phyloP scores from a whole-genome alignment of 129 eudicot genomes.

The Saposhnikovia divaricata region DNA sequence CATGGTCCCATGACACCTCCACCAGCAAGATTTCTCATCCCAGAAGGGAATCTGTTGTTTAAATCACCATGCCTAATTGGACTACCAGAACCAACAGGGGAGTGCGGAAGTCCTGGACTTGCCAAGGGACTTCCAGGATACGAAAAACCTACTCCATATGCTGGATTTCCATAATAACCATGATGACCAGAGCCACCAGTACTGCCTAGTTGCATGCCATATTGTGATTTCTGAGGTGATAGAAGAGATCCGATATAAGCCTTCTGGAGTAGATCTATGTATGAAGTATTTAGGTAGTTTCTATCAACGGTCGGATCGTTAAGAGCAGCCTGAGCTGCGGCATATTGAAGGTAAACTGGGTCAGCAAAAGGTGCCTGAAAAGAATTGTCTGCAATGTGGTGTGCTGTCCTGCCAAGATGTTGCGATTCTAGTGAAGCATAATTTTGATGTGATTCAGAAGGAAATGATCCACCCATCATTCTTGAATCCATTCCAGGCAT shows the following conservation, averaged over 20 bases:
- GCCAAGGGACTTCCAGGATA: conserved; percentile 90
- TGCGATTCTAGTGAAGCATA: conserved; percentile 48
- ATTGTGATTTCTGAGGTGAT: conserved; percentile 81
- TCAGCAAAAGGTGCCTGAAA: conserved; percentile 54
- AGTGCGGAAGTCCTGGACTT: conserved; percentile 57
- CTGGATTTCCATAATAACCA: conserved; percentile 77
- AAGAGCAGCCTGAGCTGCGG: conserved; percentile 63
- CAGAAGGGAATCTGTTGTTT: conserved; percentile 49
- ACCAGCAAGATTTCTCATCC: conserved; percentile 61
- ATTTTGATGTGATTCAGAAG: conserved; percentile 27
- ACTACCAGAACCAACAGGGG: conserved; percentile 82
- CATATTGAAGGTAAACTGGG: conserved; percentile 76
- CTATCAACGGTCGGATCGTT: conserved; percentile 56
- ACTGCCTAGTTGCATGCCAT: conserved; percentile 49
- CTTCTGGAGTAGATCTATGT: conserved; percentile 74
- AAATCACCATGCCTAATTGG: conserved; percentile 78
- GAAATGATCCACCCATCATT: conserved; percentile 34
- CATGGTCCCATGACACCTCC: conserved; percentile 67
- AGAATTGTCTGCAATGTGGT: conserved; percentile 43
- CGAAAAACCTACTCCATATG: conserved; percentile 76
- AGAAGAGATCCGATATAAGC: conserved; percentile 64
- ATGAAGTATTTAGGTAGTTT: conserved; percentile 45
- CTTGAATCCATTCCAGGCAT: conserved; percentile 77
- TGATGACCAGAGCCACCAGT: conserved; percentile 52
- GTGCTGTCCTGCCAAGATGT: conserved; percentile 39